These are phyloP conservation scores for Oidiodendron maius DNA, from an alignment of 495 filamentous ascomycete genomes.

Conservation along the genomic window DNA sequence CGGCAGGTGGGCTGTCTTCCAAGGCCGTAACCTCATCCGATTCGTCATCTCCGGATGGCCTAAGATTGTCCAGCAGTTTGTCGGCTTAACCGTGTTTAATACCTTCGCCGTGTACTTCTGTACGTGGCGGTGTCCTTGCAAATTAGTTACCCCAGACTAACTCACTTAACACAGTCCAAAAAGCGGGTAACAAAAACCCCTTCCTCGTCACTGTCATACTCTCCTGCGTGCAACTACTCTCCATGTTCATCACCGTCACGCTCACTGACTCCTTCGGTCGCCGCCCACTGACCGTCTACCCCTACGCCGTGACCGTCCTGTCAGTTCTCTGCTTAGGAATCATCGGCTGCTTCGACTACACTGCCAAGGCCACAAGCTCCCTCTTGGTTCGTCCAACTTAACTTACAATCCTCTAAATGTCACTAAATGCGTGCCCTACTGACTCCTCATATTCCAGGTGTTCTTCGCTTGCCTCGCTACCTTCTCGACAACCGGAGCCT, in stretches of 20 bases:
- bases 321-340: slow-evolving; percentile 34
- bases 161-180: slow-evolving; percentile 28
- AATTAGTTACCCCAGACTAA: not conserved
- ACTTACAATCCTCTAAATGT: not conserved
- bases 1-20: slow-evolving; percentile 30
- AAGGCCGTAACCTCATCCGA: slow-evolving; percentile 32
- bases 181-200: slow-evolving; percentile 33
- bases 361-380: slow-evolving; percentile 24
- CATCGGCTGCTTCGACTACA: slow-evolving; percentile 37
- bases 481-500: slow-evolving; percentile 36
- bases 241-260: slow-evolving; percentile 27
- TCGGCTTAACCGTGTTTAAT: slow-evolving; percentile 36
- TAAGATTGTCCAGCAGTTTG: slow-evolving; percentile 37
- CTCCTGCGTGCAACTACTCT: slow-evolving; percentile 34
- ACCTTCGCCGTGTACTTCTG: slow-evolving; percentile 38
- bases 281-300: slow-evolving; percentile 26
- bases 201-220: slow-evolving; percentile 37
- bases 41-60: slow-evolving; percentile 37
- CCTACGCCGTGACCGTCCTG: slow-evolving; percentile 31
- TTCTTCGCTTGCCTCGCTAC: slow-evolving; percentile 21
- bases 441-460: slow-evolving; percentile 18
- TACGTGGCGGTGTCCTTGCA: slow-evolving; percentile 15
- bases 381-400: slow-evolving; percentile 20
- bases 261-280: slow-evolving; percentile 34
- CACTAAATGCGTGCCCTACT: too few species aligned